A percentile compares a stretch with the other conserved stretches of the same genome.
Conservation (phyloP, 1,284 basidiomycete genomes). For the Apiotrichum laibachii region DNA sequence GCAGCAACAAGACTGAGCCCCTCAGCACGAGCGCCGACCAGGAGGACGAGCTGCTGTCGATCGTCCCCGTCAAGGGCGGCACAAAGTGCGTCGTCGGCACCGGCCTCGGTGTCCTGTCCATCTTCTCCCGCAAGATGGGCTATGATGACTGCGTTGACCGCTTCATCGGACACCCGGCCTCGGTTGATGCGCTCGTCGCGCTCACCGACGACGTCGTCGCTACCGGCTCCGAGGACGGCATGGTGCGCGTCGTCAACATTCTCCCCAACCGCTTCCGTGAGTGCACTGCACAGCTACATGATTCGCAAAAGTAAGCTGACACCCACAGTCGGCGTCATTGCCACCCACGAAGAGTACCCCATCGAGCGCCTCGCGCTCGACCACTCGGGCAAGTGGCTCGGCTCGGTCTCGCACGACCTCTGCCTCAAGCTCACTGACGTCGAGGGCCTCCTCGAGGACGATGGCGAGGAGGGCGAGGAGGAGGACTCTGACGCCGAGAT, state of each 20-base stretch:
- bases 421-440: slow-evolving; percentile 80
- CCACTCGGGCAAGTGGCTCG: slow-evolving; percentile 71
- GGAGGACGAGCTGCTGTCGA: slow-evolving; percentile 87
- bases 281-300: slow-evolving; percentile 13
- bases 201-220: slow-evolving; percentile 68
- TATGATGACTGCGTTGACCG: slow-evolving; percentile 86
- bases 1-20: slow-evolving; percentile 70
- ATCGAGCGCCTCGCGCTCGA: slow-evolving; percentile 74
- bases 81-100: slow-evolving; percentile 85
- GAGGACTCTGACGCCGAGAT: slow-evolving; percentile 19
- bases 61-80: slow-evolving; percentile 76
- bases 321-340: slow-evolving; percentile 71
- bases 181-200: slow-evolving; percentile 75
- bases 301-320: neutral
- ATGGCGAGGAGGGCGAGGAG: slow-evolving; percentile 23
- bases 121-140: slow-evolving; percentile 82
- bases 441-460: slow-evolving; percentile 59
- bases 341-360: slow-evolving; percentile 85
- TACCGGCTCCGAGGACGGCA: slow-evolving; percentile 89
- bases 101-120: slow-evolving; percentile 82
- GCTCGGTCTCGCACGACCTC: slow-evolving; percentile 91
- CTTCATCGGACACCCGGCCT: slow-evolving; percentile 84
- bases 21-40: slow-evolving; percentile 85
- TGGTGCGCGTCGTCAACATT: slow-evolving; percentile 83
- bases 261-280: slow-evolving; percentile 75